phyloP scores from a whole-genome alignment of 2,329 filamentous ascomycete species.

The Penicillium freii region DNA sequence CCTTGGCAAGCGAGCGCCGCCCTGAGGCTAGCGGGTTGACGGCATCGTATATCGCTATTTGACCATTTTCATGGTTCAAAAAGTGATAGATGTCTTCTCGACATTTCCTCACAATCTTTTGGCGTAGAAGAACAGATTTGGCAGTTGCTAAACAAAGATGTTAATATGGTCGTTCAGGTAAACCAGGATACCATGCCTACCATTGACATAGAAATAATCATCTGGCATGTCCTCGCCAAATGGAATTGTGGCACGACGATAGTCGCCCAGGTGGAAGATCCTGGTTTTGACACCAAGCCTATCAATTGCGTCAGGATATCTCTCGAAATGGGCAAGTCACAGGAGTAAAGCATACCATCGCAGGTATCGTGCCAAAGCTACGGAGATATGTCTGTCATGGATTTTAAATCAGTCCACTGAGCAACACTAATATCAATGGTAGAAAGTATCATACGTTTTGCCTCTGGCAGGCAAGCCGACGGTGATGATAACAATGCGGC shows the following conservation, averaged over 20 bases:
- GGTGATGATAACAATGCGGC: conserved; percentile 94
- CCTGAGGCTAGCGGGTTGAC: conserved; percentile 88
- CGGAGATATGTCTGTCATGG: conserved; percentile 74
- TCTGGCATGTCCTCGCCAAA: conserved; percentile 81
- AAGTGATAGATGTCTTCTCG: conserved; percentile 96
- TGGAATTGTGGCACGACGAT: conserved; percentile 86
- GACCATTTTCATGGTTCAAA: conserved; percentile 93
- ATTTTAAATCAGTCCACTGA: conserved; percentile 5
- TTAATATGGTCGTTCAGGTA: conserved; percentile 19
- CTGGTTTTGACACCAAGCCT: conserved; percentile 96
- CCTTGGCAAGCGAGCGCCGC: conserved; percentile 80
- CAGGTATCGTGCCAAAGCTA: conserved; percentile 90
- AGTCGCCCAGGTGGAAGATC: conserved; percentile 96
- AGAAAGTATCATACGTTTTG: conserved; percentile 68
- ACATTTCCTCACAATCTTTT: conserved; percentile 97
- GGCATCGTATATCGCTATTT: conserved; percentile 97
- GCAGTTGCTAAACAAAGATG: conserved; percentile 60
- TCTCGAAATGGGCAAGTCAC: not conserved
- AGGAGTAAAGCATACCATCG: conserved; percentile 62
- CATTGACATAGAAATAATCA: conserved; percentile 97
- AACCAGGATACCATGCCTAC: conserved; percentile 27
- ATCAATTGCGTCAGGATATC: conserved; percentile 13
- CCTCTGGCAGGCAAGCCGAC: conserved; percentile 92
- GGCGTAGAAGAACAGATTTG: conserved; percentile 84
- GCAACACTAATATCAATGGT: not conserved